Base-by-base conservation (phyloP, 2,329 filamentous ascomycete genomes). In the Kalaharituber pfeilii region DNA sequence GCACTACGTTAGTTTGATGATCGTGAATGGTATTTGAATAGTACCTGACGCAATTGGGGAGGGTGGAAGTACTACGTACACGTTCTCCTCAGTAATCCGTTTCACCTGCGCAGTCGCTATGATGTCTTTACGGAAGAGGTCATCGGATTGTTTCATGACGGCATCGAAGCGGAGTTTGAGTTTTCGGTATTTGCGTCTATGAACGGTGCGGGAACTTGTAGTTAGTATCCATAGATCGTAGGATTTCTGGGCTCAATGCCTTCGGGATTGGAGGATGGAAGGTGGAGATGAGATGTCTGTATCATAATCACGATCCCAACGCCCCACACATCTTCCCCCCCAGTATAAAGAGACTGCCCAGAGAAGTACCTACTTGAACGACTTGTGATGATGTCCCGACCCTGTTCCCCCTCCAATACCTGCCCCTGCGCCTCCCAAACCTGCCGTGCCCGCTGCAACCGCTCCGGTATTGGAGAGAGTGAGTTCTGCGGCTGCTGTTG, bases 161-260 rank as follows among this genome's bases (percentile, higher is more conserved):
- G 80, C 74, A 62, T 91, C 84, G 65, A 91, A 93, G 26, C 75
- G 73, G 66, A 82, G 75, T 69, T 83, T 81, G 80, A 91, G 85
- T 75, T 93, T 93, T 64, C 84, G 82, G 69, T 93, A 98, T 73
- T 98, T 98, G 72, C 94, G 94, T 65, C 78, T 81, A 68, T 81
- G 2, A n/a, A n/a, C n/a, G n/a, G n/a, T n/a, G n/a, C n/a, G n/a
- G n/a, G 42, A 11, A 1, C 3, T 5, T 7, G 5, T 47, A 39
- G 33, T 39, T 39, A 9, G 33, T 39, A 3, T 33, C 8, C n/a
- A 33, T 6, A 39, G n/a, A 39, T 3, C 7, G 33, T 9, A 39
- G 15, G 8, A 13, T 39, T 39, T 39, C 33, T n/a, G n/a, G n/a
- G n/a, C n/a, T n/a, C n/a, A n/a, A n/a, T n/a, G n/a, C n/a, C n/a